A percentile compares a stretch with the other conserved stretches of the same genome.
phyloP scores from a whole-genome alignment of 495 filamentous ascomycete genomes.

The Penicillium turbatum region DNA sequence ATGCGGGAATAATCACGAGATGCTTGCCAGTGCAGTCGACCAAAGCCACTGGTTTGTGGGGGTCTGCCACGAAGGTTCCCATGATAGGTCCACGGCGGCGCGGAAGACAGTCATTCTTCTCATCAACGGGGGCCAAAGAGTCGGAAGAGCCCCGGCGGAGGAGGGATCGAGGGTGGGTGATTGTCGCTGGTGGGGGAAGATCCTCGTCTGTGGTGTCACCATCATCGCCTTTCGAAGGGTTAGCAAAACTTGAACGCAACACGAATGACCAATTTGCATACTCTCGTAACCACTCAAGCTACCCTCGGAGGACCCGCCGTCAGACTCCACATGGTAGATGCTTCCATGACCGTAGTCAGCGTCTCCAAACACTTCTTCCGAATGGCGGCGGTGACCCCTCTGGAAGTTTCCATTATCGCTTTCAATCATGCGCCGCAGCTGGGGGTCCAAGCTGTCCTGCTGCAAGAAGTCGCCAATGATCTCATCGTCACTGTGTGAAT shows the following conservation, averaged over 20 bases:
- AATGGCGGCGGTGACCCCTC: conserved; percentile 41
- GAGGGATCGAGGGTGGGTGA: conserved; percentile 52
- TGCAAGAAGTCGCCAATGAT: conserved; percentile 70
- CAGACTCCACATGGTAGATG: conserved; percentile 50
- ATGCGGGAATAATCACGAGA: conserved; percentile 62
- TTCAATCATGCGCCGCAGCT: conserved; percentile 66
- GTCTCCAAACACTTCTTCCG: conserved; percentile 44
- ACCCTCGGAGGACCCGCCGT: conserved; percentile 50
- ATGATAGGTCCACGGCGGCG: conserved; percentile 53
- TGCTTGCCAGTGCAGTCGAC: conserved; percentile 65
- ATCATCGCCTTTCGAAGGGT: conserved; percentile 61
- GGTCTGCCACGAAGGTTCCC: conserved; percentile 51
- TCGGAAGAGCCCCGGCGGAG: conserved; percentile 51
- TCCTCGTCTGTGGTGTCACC: conserved; percentile 87
- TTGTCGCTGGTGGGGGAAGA: conserved; percentile 52
- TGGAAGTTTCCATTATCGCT: conserved; percentile 47
- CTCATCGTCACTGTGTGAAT: conserved; percentile 51
- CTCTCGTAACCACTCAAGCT: conserved; percentile 76
- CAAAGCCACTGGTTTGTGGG: conserved; percentile 68
- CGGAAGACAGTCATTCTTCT: conserved; percentile 48
- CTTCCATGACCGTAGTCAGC: conserved; percentile 44
- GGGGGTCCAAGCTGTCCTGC: conserved; percentile 64
- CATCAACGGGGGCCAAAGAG: conserved; percentile 45
- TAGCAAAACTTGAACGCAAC: conserved; percentile 43
- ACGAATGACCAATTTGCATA: conserved; percentile 35